A percentile compares a stretch with the other conserved stretches of the same genome.
Evolutionary conservation across 345 rosid species (phyloP).

Genomic region (Alliaria petiolata): DNA sequence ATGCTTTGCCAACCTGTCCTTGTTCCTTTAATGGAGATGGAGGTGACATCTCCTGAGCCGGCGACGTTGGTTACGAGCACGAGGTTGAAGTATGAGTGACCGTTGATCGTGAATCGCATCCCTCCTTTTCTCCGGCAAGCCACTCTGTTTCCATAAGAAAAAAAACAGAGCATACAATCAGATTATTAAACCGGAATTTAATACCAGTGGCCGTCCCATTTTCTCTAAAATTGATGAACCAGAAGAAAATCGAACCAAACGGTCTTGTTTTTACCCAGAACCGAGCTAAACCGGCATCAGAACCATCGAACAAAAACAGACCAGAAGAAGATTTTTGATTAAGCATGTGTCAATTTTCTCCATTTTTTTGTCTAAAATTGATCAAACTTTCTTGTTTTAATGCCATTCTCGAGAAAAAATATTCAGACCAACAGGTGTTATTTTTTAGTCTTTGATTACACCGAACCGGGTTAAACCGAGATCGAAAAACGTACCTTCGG

Average conservation of each 20-base stretch:
- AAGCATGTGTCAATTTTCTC: too few relatives aligned
- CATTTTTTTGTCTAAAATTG: too few relatives aligned
- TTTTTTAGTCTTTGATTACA: background rate
- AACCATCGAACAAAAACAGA: too few relatives aligned
- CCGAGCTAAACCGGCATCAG: background rate
- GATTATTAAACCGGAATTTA: too few relatives aligned
- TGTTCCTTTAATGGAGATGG: slow-evolving; percentile 47
- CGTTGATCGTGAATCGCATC: slow-evolving; percentile 55
- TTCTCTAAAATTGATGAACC: too few relatives aligned
- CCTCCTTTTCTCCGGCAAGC: slow-evolving; percentile 47
- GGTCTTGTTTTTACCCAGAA: too few relatives aligned
- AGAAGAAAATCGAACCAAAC: too few relatives aligned
- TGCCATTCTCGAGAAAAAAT: too few relatives aligned
- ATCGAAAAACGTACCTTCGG: slow-evolving; percentile 42
- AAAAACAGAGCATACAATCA: too few relatives aligned
- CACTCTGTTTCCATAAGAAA: slow-evolving; percentile 51
- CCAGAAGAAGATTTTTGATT: background rate
- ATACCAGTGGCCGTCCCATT: too few relatives aligned
- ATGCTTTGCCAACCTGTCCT: slow-evolving; percentile 46
- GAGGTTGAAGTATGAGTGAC: slow-evolving; percentile 67
- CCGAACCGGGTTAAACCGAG: background rate
- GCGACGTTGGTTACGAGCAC: slow-evolving; percentile 56
- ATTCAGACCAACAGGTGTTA: background rate
- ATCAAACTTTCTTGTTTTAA: too few relatives aligned
- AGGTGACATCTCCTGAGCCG: slow-evolving; percentile 52